Evolutionary conservation across 257 asterid species (phyloP), one percentile per base, ranked within the genome.

Genomic region (Linderniella brevidens): DNA sequence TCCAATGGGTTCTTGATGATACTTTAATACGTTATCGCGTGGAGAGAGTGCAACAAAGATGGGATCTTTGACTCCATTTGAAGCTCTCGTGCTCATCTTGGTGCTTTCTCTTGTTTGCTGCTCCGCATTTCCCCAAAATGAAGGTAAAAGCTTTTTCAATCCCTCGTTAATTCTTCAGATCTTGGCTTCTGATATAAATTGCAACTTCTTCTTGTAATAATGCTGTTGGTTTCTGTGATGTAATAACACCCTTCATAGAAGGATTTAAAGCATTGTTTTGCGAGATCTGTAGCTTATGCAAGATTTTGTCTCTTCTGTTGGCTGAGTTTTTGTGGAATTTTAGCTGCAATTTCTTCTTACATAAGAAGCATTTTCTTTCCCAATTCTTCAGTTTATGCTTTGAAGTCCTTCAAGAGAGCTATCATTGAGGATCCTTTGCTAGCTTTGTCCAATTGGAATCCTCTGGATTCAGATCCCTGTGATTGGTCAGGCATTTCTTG

Each of bases 401-500:
- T 88, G 8, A 62, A 49, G 42, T 57, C 81, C 12, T 88, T 88
- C 72, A 88, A 76, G 73, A 84, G 80, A 71, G 90, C 79, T 60
- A 74, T 88, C 45, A 73, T 48, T 48, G 92, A 84, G 58, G 97
- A 87, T 64, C 97, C 97, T 8, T 47, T 32, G 20, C 60, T 68
- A 50, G 67, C 68, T 55, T 67, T 83, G 35, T 70, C 92, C 18
- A 80, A 69, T 71, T 88, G 95, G 97, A 71, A 76, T 53, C 55
- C 76, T 36, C 54, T 70, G 56, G 92, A 72, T 47, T 62, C 82
- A 32, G 70, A 74, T 75, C 92, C 95, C 59, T 88, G 97, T 64
- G 71, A 55, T 46, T 88, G 95, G 95, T 58, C 62, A 35, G 81
- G 87, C 54, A 49, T 88, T 67, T 62, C 61, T 52, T 88, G 97